Percentiles rank a stretch among this genome's conserved stretches.
These are phyloP conservation scores for Neurospora intermedia DNA, from an alignment of 495 filamentous ascomycete genomes.

Conservation along the genomic window DNA sequence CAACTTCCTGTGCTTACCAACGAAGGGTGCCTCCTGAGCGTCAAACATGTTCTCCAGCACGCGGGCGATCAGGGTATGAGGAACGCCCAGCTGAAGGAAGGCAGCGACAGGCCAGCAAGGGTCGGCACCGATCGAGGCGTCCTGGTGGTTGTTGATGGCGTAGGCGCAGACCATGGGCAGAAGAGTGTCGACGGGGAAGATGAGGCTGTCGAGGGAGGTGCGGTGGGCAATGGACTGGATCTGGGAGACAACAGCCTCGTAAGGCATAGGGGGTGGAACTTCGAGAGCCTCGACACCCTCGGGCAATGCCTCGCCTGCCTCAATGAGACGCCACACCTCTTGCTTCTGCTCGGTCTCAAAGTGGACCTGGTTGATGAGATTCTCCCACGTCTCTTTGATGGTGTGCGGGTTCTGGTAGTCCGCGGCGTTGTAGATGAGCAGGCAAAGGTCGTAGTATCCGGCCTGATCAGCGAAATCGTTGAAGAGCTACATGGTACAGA, in stretches of 20 bases:
- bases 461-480: conserved; percentile 82
- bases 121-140: conserved; percentile 45
- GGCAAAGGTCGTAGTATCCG: conserved; percentile 82
- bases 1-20: conserved; percentile 36
- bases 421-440: conserved; percentile 79
- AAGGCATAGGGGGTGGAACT: conserved; percentile 45
- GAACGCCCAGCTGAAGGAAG: conserved; percentile 64
- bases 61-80: conserved; percentile 61
- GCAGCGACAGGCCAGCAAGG: conserved; percentile 73
- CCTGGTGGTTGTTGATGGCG: conserved; percentile 58
- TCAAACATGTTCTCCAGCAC: conserved; percentile 79
- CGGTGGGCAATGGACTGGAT: conserved; percentile 68
- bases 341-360: conserved; percentile 43
- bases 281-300: conserved; percentile 2
- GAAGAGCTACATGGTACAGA: conserved; percentile 54
- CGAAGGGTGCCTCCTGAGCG: conserved; percentile 73
- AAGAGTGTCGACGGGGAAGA: conserved; percentile 55
- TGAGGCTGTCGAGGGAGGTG: conserved; percentile 56
- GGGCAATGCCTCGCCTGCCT: conserved; percentile 8
- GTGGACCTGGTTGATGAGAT: conserved; percentile 63
- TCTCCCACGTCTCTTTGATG: conserved; percentile 74
- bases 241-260: conserved; percentile 64
- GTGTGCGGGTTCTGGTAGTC: conserved; percentile 77
- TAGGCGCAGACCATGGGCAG: conserved; percentile 71
- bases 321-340: conserved; percentile 24